These are phyloP conservation scores for Berberis vulgaris DNA, from an alignment of 164 flowering plant species.

Conservation along the genomic window DNA sequence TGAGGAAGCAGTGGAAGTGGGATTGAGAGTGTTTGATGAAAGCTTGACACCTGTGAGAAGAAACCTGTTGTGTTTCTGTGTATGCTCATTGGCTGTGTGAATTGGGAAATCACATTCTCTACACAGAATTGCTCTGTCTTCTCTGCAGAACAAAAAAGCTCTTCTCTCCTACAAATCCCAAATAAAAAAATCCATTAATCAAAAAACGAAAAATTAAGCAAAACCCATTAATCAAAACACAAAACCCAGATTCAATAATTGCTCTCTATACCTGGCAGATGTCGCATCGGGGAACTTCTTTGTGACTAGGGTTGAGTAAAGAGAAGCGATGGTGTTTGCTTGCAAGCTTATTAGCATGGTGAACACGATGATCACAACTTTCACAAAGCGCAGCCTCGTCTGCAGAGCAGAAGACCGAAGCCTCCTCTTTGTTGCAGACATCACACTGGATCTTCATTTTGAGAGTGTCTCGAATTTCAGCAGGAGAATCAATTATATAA, in stretches of 20 bases:
- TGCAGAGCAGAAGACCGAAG: slow-evolving; percentile 26
- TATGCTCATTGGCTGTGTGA: slow-evolving; percentile 65
- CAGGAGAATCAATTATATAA: too few species aligned
- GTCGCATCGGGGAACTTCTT: slow-evolving; percentile 24
- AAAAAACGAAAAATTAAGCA: background rate
- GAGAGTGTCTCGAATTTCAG: too few species aligned
- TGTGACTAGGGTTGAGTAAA: slow-evolving; percentile 16
- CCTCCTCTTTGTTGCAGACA: slow-evolving; percentile 21
- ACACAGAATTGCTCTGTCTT: slow-evolving; percentile 85
- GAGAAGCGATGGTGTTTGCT: slow-evolving; percentile 31
- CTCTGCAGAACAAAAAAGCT: slow-evolving; percentile 81
- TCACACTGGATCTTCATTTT: slow-evolving; percentile 36
- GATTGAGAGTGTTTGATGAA: slow-evolving; percentile 16
- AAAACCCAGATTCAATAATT: background rate
- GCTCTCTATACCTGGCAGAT: slow-evolving; percentile 20
- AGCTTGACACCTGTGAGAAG: slow-evolving; percentile 82
- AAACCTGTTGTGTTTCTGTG: slow-evolving; percentile 65
- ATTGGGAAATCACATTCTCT: slow-evolving; percentile 76
- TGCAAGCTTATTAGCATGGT: slow-evolving; percentile 32
- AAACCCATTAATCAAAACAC: background rate
- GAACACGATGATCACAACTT: slow-evolving; percentile 24
- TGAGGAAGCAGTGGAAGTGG: slow-evolving; percentile 3
- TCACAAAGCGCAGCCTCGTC: slow-evolving; percentile 33
- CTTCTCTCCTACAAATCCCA: slow-evolving; percentile 44
- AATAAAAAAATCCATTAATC: background rate